Evolutionary conservation across 2,329 filamentous ascomycete genomes (phyloP).

Genomic region (Gremmenia infestans): DNA sequence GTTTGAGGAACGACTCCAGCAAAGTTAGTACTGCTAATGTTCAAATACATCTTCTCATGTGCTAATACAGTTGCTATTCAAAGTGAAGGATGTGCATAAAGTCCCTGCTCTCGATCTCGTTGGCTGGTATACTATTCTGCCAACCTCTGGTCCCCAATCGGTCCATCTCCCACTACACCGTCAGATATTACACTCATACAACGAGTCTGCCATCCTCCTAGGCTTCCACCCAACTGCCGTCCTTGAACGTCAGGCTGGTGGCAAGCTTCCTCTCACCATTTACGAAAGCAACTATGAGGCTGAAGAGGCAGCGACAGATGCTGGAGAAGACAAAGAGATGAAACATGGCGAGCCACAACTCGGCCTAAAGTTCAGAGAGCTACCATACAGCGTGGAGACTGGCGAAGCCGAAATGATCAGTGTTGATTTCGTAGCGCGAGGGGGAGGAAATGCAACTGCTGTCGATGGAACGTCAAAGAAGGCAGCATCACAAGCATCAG

Average conservation of each 20-base stretch:
- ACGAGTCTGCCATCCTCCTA: conserved; percentile 80
- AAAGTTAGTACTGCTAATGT: conserved; percentile 57
- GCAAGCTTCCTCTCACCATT: conserved; percentile 82
- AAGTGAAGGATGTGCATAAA: conserved; percentile 87
- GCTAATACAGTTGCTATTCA: conserved; percentile 5
- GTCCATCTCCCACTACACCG: conserved; percentile 68
- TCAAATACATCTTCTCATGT: not conserved
- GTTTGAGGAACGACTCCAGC: conserved; percentile 74
- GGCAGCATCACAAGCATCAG: conserved; percentile 20
- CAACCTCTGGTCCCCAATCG: conserved; percentile 63
- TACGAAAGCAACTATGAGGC: conserved; percentile 81
- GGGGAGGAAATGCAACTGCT: conserved; percentile 73
- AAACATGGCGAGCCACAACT: conserved; percentile 55
- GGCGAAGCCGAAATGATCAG: conserved; percentile 97
- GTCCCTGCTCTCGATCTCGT: conserved; percentile 77
- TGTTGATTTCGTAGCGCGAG: conserved; percentile 86
- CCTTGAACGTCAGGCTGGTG: conserved; percentile 54
- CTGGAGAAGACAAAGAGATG: conserved; percentile 65
- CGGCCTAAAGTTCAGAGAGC: conserved; percentile 71
- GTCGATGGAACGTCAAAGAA: conserved; percentile 34
- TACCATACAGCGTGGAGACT: conserved; percentile 86
- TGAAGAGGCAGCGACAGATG: conserved; percentile 47
- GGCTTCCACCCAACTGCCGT: conserved; percentile 72
- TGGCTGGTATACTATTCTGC: conserved; percentile 83
- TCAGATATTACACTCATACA: conserved; percentile 68